Conservation (phyloP, 2,329 filamentous ascomycete genomes). For the Xylaria digitata region DNA sequence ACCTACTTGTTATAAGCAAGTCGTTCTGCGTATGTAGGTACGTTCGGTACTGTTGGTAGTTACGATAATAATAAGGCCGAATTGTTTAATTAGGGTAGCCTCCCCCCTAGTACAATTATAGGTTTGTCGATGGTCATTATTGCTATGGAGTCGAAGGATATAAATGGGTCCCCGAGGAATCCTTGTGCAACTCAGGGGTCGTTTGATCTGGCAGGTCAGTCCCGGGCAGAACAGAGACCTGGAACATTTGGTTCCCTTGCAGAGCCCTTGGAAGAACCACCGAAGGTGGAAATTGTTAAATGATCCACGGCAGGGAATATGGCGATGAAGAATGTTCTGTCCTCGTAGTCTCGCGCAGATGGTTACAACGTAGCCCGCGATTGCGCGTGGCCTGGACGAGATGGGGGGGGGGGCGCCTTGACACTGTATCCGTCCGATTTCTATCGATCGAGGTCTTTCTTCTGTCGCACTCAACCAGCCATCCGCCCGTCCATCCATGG, state of each 20-base stretch:
- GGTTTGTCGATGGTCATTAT: conserved; percentile 8
- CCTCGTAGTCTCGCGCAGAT: conserved; percentile 24
- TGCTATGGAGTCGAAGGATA: conserved; percentile 11
- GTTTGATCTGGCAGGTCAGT: conserved; percentile 28
- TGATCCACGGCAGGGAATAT: conserved; percentile 43
- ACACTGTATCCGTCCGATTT: conserved; percentile 5
- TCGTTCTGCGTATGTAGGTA: background rate
- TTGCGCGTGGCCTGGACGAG: conserved; percentile 7
- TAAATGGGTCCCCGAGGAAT: conserved; percentile 32
- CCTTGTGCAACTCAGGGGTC: conserved; percentile 35
- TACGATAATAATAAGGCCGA: conserved; percentile 31
- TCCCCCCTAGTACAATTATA: conserved; percentile 24
- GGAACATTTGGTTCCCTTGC: conserved; percentile 4
- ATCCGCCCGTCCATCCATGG: conserved; percentile 27
- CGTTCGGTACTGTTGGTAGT: conserved; percentile 4
- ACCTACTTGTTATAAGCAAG: background rate
- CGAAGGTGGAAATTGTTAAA: conserved; percentile 38
- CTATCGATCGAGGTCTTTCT: conserved; percentile 14
- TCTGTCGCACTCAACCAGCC: conserved; percentile 7
- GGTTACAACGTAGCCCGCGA: conserved; percentile 21
- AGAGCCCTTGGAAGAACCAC: conserved; percentile 20
- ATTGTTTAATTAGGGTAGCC: conserved; percentile 31
- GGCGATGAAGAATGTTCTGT: conserved; percentile 17
- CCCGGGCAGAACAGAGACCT: conserved; percentile 10
- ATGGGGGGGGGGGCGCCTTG: conserved; percentile 1